Evolutionary conservation across 345 rosid species (phyloP).

Genomic region (Aurinia saxatilis): DNA sequence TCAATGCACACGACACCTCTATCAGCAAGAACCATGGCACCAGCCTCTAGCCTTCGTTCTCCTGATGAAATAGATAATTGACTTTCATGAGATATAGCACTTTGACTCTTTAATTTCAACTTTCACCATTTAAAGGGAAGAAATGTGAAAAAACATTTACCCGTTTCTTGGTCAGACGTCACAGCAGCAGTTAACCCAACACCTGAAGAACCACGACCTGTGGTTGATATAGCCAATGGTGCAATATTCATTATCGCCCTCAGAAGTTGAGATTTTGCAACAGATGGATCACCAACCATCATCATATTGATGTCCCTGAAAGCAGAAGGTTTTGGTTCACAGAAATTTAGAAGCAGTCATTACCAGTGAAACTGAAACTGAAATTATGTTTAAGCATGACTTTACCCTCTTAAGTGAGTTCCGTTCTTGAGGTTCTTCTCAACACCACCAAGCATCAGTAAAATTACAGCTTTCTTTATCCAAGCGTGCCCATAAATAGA

Average conservation of each 20-base stretch:
- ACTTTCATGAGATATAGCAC: slow-evolving; percentile 4
- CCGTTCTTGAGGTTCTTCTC: slow-evolving; percentile 95
- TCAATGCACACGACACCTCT: slow-evolving; percentile 96
- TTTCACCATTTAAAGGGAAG: neutral
- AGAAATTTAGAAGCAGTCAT: neutral
- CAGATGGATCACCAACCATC: slow-evolving; percentile 99
- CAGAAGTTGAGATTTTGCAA: slow-evolving; percentile 96
- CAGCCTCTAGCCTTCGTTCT: slow-evolving; percentile 98
- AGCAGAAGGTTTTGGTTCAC: slow-evolving; percentile 6
- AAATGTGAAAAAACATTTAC: slow-evolving; percentile 25
- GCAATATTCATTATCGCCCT: slow-evolving; percentile 98
- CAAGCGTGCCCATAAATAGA: slow-evolving; percentile 93
- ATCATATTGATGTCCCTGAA: slow-evolving; percentile 95
- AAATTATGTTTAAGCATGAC: neutral
- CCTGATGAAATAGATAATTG: slow-evolving; percentile 39
- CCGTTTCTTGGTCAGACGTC: slow-evolving; percentile 98
- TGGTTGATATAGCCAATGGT: slow-evolving; percentile 98
- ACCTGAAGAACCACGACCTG: slow-evolving; percentile 99
- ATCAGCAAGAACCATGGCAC: slow-evolving; percentile 99
- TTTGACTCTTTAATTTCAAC: neutral
- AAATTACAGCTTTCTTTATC: slow-evolving; percentile 94
- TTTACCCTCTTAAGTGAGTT: slow-evolving; percentile 96
- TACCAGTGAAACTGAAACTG: neutral
- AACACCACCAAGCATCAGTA: slow-evolving; percentile 92
- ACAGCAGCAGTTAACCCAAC: slow-evolving; percentile 99